Evolutionary conservation across 1,284 basidiomycete genomes (phyloP), one percentile per base, ranked within the genome.

Genomic region (Ceratobasidium theobromae): DNA sequence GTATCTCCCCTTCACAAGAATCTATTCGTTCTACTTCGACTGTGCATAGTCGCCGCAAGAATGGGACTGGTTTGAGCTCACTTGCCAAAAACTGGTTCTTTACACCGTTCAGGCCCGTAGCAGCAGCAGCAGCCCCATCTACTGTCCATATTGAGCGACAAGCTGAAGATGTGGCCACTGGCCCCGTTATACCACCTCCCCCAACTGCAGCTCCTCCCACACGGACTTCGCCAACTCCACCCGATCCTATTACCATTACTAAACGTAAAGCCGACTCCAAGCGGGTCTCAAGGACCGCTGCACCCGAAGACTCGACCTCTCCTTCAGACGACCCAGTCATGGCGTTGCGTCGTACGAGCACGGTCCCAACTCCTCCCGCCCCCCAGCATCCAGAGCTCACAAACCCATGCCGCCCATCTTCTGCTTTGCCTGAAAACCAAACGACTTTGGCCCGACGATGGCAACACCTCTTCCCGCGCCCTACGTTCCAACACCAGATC

Each of bases 401-500:
- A 32, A 90, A 91, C 69, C 90, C 90, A 0, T 86, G 85, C 0
- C 84, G 83, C 33, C 85, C 84, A 1, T 79, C 81, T 41, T 75
- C 80, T 3, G 75, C 79, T 0, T 78, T 88, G 2, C 81, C 86
- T 0, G 82, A 85, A 68, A 77, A 81, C 0, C 86, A 89, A 69
- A 81, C 83, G 1, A 84, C 87, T 4, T 85, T 95, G 30, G 90
- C 91, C 2, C 81, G 88, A 40, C 80, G 92, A 18, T 95, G 95
- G 94, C 89, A 96, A 73, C 93, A 97, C 74, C 82, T 91, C 65
- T 89, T 92, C 72, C 89, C 94, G 0, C 82, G 83, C 6, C 84
- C 87, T 3, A 76, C 83, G n/a, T 87, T 85, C 73, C 91, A 92
- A 73, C 88, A 95, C 72, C 86, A 93, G 32, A 86, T 96, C 77